phyloP scores from a whole-genome alignment of 257 asterid genomes.

The Jasminum sambac region DNA sequence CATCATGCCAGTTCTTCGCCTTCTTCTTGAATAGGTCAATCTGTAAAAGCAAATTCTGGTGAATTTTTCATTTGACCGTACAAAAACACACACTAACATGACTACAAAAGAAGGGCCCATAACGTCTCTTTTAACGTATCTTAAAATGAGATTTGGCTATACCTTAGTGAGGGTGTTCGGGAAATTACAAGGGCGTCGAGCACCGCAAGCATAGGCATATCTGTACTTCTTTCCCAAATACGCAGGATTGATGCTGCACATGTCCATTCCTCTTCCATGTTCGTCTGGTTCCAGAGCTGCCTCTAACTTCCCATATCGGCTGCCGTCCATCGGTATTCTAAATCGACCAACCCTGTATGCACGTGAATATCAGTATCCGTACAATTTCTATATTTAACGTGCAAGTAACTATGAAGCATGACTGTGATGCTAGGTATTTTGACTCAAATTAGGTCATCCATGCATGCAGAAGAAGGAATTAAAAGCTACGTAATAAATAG shows the following conservation, averaged over 20 bases:
- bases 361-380: not conserved
- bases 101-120: not conserved
- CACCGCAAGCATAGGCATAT: slow-evolving; percentile 96
- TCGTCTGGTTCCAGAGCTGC: slow-evolving; percentile 89
- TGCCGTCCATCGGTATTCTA: slow-evolving; percentile 80
- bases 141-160: not conserved
- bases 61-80: too few species aligned
- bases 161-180: slow-evolving; percentile 98
- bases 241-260: slow-evolving; percentile 86
- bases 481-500: not conserved
- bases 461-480: slow-evolving; percentile 13
- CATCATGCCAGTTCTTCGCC: slow-evolving; percentile 88
- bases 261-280: slow-evolving; percentile 92
- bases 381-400: not conserved
- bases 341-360: slow-evolving; percentile 77
- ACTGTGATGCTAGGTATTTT: not conserved
- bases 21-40: slow-evolving; percentile 55
- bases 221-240: slow-evolving; percentile 75
- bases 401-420: not conserved
- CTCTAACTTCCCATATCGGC: slow-evolving; percentile 67
- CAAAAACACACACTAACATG: not conserved
- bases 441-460: not conserved
- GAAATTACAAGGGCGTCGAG: slow-evolving; percentile 89
- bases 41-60: slow-evolving; percentile 20
- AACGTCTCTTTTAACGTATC: not conserved